Percentiles rank a stretch among this genome's conserved stretches.
Evolutionary conservation across 768 basidiomycete genomes (phyloP).

Genomic region (Boletus subcaerulescens): DNA sequence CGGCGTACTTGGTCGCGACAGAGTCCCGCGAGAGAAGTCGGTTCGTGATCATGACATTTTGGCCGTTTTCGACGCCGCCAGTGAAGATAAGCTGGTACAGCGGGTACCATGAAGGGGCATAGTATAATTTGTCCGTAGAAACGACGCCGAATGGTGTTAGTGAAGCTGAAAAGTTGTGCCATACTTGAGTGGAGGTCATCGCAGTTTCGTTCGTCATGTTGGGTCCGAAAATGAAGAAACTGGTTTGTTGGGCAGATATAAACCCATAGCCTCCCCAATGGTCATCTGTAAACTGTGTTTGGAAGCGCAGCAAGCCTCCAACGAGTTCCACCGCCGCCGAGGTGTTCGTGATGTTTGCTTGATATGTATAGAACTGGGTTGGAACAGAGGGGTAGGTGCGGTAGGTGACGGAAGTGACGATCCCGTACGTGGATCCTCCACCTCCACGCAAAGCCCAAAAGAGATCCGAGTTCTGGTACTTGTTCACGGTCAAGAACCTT

Average conservation of each 20-base stretch:
- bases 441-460: slow-evolving; percentile 57
- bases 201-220: slow-evolving; percentile 37
- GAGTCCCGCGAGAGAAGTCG: slow-evolving; percentile 12
- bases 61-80: background rate
- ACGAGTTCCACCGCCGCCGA: slow-evolving; percentile 29
- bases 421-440: slow-evolving; percentile 49
- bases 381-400: slow-evolving; percentile 40
- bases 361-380: slow-evolving; percentile 27
- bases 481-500: slow-evolving; percentile 37
- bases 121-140: background rate
- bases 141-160: slow-evolving; percentile 6
- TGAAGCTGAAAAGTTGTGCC: slow-evolving; percentile 27
- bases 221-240: slow-evolving; percentile 30
- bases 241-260: background rate
- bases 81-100: background rate
- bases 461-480: slow-evolving; percentile 42
- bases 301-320: slow-evolving; percentile 35
- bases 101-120: slow-evolving; percentile 7
- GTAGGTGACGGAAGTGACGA: slow-evolving; percentile 50
- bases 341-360: slow-evolving; percentile 32
- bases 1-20: background rate
- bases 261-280: slow-evolving; percentile 43
- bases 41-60: slow-evolving; percentile 1
- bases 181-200: slow-evolving; percentile 34
- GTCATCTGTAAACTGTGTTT: slow-evolving; percentile 37